Conservation (phyloP, 352 stramenopile genomes). For the Ophiocytium majus region DNA sequence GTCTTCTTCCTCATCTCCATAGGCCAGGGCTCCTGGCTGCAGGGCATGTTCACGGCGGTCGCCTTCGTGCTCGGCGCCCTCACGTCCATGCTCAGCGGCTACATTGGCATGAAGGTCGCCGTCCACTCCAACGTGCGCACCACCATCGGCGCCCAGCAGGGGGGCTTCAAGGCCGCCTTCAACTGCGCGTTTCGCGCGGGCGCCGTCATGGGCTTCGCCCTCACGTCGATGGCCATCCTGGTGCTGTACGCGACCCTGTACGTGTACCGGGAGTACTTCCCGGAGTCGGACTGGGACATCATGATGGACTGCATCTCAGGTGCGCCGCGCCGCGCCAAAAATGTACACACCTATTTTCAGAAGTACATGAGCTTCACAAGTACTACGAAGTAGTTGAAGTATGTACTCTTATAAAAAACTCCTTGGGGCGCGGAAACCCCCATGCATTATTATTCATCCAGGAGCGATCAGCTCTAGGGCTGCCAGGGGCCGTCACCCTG, state of each 20-base stretch:
- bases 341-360: no score
- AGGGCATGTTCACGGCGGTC: constrained; percentile 87
- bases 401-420: no score
- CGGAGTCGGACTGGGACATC: constrained; percentile 65
- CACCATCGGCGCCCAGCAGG: constrained; percentile 92
- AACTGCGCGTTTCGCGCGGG: constrained; percentile 91
- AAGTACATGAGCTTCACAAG: no score
- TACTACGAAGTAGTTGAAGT: no score
- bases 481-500: no score
- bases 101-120: constrained; percentile 98
- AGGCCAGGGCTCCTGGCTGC: constrained; percentile 75
- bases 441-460: no score
- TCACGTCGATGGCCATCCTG: constrained; percentile 92
- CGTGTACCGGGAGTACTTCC: constrained; percentile 64
- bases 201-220: constrained; percentile 97
- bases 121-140: constrained; percentile 98
- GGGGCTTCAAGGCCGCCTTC: constrained; percentile 90
- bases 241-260: constrained; percentile 95
- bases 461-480: no score
- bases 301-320: constrained; percentile 93
- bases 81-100: constrained; percentile 94
- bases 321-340: background rate
- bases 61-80: constrained; percentile 95
- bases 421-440: no score
- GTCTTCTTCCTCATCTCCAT: constrained; percentile 72